A percentile compares a stretch with the other conserved stretches of the same genome.
phyloP scores from a whole-genome alignment of 2,329 filamentous ascomycete genomes.

The Pseudocercospora pini-densiflorae region DNA sequence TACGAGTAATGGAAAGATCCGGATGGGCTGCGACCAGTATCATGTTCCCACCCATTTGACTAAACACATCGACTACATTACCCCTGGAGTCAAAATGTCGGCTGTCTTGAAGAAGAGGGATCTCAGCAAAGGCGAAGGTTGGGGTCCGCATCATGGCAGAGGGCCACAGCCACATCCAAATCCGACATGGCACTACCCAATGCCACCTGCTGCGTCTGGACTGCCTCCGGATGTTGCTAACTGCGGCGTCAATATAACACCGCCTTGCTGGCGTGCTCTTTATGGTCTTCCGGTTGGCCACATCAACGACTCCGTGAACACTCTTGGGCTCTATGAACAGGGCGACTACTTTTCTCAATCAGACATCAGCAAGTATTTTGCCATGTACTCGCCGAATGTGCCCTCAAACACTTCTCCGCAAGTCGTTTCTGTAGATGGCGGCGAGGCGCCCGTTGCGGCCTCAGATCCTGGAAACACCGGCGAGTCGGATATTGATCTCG shows the following conservation, averaged over 20 bases:
- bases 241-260: conserved; percentile 41
- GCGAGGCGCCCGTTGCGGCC: conserved; percentile 43
- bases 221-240: conserved; percentile 2
- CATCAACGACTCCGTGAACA: conserved; percentile 18
- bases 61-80: conserved; percentile 58
- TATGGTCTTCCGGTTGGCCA: conserved; percentile 46
- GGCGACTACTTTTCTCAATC: conserved; percentile 22
- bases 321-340: conserved; percentile 26
- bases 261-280: conserved; percentile 47
- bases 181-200: conserved; percentile 35
- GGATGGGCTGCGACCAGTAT: conserved; percentile 47
- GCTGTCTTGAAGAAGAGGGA: conserved; percentile 25
- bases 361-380: conserved; percentile 45
- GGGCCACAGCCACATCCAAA: neutral
- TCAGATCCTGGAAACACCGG: conserved; percentile 10
- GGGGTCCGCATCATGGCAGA: neutral
- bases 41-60: conserved; percentile 45
- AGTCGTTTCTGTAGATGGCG: conserved; percentile 28
- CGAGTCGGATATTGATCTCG: conserved; percentile 30
- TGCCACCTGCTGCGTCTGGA: conserved; percentile 21
- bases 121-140: neutral
- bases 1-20: neutral
- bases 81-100: conserved; percentile 55
- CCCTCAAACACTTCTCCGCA: conserved; percentile 30
- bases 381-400: conserved; percentile 31